These are phyloP conservation scores for Conidiobolus coronatus DNA, from an alignment of 371 early-diverging fungal species.

Conservation along the genomic window DNA sequence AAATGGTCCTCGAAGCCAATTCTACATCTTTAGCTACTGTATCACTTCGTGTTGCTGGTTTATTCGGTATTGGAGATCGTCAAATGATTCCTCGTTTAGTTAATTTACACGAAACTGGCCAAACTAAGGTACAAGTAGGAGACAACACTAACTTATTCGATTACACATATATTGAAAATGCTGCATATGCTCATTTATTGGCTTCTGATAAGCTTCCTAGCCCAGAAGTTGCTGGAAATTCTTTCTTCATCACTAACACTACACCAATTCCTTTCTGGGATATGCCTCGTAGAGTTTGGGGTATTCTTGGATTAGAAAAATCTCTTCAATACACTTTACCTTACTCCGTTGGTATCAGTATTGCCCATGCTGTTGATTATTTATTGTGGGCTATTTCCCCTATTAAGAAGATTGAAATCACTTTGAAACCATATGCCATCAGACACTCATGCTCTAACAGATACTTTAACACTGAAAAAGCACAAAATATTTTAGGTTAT, in stretches of 20 bases:
- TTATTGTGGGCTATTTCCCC: conserved; percentile 7
- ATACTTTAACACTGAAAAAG: conserved; percentile 59
- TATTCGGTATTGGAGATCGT: conserved; percentile 82
- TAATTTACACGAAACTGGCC: conserved; percentile 43
- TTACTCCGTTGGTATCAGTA: conserved; percentile 15
- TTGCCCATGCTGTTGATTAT: conserved; percentile 23
- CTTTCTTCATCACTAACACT: conserved; percentile 80
- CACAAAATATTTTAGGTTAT: conserved; percentile 51
- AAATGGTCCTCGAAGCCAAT: conserved; percentile 56
- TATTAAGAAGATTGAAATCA: conserved; percentile 10
- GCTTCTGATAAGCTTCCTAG: conserved; percentile 52
- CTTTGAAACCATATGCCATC: conserved; percentile 34
- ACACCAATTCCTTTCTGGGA: conserved; percentile 87
- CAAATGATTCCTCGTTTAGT: conserved; percentile 59
- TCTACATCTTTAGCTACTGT: conserved; percentile 40
- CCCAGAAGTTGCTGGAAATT: conserved; percentile 21
- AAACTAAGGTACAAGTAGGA: conserved; percentile 64
- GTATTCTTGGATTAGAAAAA: conserved; percentile 19
- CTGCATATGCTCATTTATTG: conserved; percentile 71
- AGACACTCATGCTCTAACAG: conserved; percentile 48
- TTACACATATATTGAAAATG: conserved; percentile 84
- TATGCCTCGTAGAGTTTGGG: conserved; percentile 41
- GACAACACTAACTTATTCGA: conserved; percentile 66
- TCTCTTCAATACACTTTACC: conserved; percentile 19
- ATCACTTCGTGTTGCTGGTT: conserved; percentile 69